These are phyloP conservation scores for Daldinia decipiens DNA, from an alignment of 495 filamentous ascomycete genomes.

Conservation along the genomic window DNA sequence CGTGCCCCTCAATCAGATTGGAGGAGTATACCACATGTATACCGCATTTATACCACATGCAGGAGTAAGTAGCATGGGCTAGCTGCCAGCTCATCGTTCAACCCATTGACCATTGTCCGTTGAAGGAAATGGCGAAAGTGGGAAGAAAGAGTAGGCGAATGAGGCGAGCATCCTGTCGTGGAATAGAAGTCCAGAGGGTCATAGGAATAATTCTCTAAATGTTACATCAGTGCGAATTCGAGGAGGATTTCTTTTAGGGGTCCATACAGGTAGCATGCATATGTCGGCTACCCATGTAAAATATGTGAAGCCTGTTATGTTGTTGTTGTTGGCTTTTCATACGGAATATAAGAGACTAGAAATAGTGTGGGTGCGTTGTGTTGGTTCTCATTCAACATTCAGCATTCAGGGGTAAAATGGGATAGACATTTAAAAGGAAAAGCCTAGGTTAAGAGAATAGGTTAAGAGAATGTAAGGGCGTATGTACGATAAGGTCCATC, in stretches of 20 bases:
- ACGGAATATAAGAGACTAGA: background rate
- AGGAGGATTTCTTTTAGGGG: background rate
- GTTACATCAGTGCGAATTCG: background rate
- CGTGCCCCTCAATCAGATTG: constrained; percentile 38
- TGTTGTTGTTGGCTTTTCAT: background rate
- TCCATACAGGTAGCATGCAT: constrained; percentile 1
- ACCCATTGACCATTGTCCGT: constrained; percentile 38
- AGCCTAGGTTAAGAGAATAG: background rate
- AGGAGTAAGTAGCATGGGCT: constrained; percentile 24
- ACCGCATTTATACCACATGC: background rate
- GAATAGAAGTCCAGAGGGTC: constrained; percentile 7
- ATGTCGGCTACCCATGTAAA: background rate
- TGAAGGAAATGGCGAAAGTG: constrained; percentile 28
- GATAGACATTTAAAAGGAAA: background rate
- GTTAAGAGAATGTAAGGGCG: too few species aligned
- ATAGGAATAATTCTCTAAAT: background rate
- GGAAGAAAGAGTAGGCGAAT: constrained; percentile 5
- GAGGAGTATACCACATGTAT: constrained; percentile 7
- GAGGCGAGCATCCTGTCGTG: constrained; percentile 35
- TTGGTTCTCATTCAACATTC: constrained; percentile 1
- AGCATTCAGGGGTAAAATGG: constrained; percentile 21
- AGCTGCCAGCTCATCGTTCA: constrained; percentile 39
- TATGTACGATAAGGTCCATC: too few species aligned
- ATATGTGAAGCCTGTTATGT: background rate
- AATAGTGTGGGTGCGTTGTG: background rate